These are phyloP conservation scores for Termitomyces sp. DNA, from an alignment of 768 basidiomycete genomes.

Conservation along the genomic window DNA sequence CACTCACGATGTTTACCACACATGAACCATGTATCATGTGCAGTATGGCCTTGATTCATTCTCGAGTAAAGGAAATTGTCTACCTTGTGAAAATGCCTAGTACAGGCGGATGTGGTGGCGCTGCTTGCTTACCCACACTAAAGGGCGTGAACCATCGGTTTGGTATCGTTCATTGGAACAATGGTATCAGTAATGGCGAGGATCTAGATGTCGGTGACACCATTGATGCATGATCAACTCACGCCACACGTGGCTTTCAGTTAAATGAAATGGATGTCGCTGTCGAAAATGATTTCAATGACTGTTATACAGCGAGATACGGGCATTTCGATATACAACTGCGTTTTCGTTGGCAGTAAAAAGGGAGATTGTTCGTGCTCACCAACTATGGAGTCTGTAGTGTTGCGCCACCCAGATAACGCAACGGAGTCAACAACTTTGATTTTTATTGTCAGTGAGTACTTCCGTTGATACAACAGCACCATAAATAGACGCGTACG, in stretches of 20 bases:
- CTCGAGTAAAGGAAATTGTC: constrained; percentile 85
- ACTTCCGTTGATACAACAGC: background rate
- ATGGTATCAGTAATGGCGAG: background rate
- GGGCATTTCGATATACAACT: background rate
- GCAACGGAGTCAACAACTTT: background rate
- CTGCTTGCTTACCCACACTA: constrained; percentile 70
- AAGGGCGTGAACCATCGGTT: constrained; percentile 90
- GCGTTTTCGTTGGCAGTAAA: background rate
- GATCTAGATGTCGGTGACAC: constrained; percentile 23
- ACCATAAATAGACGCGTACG: background rate
- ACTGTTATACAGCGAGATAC: background rate
- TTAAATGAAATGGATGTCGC: too few species aligned
- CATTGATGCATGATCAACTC: constrained; percentile 30
- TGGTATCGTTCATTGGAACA: constrained; percentile 63
- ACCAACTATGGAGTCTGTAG: background rate
- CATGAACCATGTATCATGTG: constrained; percentile 99
- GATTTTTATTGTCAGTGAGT: background rate
- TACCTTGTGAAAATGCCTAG: constrained; percentile 64
- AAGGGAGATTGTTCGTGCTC: background rate
- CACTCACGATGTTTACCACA: constrained; percentile 77
- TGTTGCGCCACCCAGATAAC: background rate
- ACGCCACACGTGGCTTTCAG: background rate
- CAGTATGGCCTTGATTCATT: constrained; percentile 92
- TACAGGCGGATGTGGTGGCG: constrained; percentile 85
- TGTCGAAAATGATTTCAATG: background rate